These are phyloP conservation scores for Syzygium jambos DNA, from an alignment of 345 rosid genomes.

Conservation along the genomic window DNA sequence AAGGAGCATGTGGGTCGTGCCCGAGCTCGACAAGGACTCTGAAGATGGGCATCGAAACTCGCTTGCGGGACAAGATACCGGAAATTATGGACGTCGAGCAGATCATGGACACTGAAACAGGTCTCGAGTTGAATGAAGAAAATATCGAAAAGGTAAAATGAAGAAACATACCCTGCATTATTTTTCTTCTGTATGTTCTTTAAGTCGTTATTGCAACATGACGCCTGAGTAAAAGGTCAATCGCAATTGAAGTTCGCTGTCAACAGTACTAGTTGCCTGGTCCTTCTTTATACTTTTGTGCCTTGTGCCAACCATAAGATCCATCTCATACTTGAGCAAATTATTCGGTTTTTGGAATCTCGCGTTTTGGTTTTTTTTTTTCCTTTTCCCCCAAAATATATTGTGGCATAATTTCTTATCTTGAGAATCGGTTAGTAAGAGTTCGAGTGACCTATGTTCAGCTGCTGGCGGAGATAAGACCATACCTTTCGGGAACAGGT, in stretches of 20 bases:
- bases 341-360: not conserved
- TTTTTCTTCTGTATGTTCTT: not conserved
- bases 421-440: not conserved
- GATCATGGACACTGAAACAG: conserved; percentile 73
- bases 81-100: conserved; percentile 86
- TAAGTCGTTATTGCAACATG: not conserved
- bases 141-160: conserved; percentile 69
- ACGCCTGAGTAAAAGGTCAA: not conserved
- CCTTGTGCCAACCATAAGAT: not conserved
- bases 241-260: not conserved
- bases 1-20: conserved; percentile 98
- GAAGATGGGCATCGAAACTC: conserved; percentile 89
- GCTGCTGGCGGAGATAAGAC: conserved; percentile 84
- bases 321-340: not conserved
- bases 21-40: conserved; percentile 95
- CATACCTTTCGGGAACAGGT: conserved; percentile 83
- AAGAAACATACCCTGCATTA: not conserved
- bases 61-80: conserved; percentile 81
- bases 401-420: not conserved
- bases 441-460: conserved; percentile 5
- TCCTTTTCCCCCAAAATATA: not conserved
- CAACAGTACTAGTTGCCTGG: not conserved
- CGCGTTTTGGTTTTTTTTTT: not conserved
- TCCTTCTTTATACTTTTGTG: not conserved
- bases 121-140: conserved; percentile 69